phyloP scores from a whole-genome alignment of 116 monocot genomes.

The Papilionanthe hybrid region DNA sequence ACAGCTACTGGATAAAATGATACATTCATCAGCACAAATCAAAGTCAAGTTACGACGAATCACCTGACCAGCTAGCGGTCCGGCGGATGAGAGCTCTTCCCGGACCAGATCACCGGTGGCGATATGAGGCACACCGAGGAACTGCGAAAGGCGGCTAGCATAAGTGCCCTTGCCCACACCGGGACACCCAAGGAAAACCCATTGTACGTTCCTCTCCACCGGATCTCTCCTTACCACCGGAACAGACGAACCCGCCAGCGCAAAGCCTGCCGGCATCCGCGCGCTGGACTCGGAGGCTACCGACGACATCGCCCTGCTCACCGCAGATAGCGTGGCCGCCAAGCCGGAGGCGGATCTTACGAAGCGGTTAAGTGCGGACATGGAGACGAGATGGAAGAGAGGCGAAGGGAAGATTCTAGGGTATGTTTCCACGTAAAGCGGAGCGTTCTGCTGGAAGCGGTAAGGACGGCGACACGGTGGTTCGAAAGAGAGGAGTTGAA shows the following conservation, averaged over 20 bases:
- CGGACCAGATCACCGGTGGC: constrained; percentile 63
- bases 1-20: background rate
- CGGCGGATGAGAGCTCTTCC: constrained; percentile 52
- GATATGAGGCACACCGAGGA: constrained; percentile 50
- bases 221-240: background rate
- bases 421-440: background rate
- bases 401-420: background rate
- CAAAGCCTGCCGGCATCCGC: constrained; percentile 2
- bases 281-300: background rate
- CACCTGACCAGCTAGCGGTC: constrained; percentile 43
- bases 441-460: background rate
- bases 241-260: background rate
- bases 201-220: constrained; percentile 36
- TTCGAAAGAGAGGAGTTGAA: too few relatives aligned
- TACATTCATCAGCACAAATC: background rate
- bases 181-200: constrained; percentile 58
- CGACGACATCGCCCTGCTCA: constrained; percentile 13
- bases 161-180: constrained; percentile 63
- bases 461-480: background rate
- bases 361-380: constrained; percentile 30
- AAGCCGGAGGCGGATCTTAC: constrained; percentile 16
- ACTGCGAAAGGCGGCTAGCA: constrained; percentile 42
- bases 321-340: background rate
- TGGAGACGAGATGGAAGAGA: background rate
- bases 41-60: background rate